Percentiles rank a stretch among this genome's conserved stretches.
Evolutionary conservation across 345 rosid species (phyloP).

Genomic region (Lepidium africanum): DNA sequence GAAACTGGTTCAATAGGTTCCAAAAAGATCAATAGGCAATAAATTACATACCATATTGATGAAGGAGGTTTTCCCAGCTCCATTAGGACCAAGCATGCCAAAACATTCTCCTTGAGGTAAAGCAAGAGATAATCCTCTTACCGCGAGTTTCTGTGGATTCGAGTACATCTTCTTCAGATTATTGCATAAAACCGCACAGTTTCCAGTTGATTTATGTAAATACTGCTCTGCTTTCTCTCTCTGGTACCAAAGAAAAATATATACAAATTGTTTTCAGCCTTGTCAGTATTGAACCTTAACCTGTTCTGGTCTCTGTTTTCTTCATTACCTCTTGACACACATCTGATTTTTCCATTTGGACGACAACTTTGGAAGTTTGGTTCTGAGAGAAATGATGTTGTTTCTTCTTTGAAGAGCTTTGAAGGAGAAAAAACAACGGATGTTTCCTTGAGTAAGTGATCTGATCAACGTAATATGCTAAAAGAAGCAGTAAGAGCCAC

Average conservation of each 20-base stretch:
- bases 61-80: constrained; percentile 96
- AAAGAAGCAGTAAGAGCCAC: constrained; percentile 59
- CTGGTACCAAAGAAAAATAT: constrained; percentile 29
- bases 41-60: constrained; percentile 64
- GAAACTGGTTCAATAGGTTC: neutral
- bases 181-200: constrained; percentile 58
- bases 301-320: neutral
- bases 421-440: constrained; percentile 48
- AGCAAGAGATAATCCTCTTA: constrained; percentile 86
- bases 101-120: constrained; percentile 87
- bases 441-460: constrained; percentile 48
- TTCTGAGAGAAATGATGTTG: constrained; percentile 25
- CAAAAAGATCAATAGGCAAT: neutral
- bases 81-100: constrained; percentile 98
- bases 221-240: constrained; percentile 75
- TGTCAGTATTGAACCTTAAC: neutral
- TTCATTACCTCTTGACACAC: constrained; percentile 84
- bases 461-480: constrained; percentile 72
- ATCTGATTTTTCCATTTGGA: constrained; percentile 77
- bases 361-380: constrained; percentile 62
- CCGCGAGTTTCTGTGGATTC: constrained; percentile 80
- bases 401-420: constrained; percentile 35
- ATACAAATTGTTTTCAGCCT: neutral
- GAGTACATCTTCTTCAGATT: constrained; percentile 75
- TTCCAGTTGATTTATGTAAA: constrained; percentile 44